Base-by-base conservation (phyloP, 2,329 filamentous ascomycete genomes). In the Alternaria solani region DNA sequence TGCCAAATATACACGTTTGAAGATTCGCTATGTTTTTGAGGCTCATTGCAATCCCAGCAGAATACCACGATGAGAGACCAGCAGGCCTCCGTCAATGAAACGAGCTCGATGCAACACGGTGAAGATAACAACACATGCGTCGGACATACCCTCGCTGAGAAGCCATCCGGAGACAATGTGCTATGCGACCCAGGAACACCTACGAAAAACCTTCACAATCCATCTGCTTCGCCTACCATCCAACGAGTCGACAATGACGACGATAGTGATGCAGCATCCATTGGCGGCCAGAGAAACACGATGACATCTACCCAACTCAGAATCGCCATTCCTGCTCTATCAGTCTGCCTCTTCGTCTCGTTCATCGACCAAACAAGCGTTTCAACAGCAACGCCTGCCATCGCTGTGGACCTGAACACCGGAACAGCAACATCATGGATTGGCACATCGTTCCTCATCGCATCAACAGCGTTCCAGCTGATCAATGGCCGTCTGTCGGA, bases 401-500 rank as follows among this genome's bases (percentile, higher is more conserved):
- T 79, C 34, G 75, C 74, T 14, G 64, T 65, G 25, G 76, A 78
- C 25, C 55, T 79, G 2, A 64, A 76, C 72, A 73, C 78, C 68
- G 42, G 70, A 57, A 78, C 78, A n/a, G 83, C 83, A 4, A 88
- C 88, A 49, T 80, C 83, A 0, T 86, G 84, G 85, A 82, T 83
- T 2, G 84, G 83, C 4, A 85, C 83, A 1, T 81, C 84, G 4
- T 82, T 81, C 7, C 73, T 87, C 39, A 83, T 87, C 44, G 85
- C 84, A 38, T 86, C 85, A 58, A 89, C 88, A 0, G 84, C 85
- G 30, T 90, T 89, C 62, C 87, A 88, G 62, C 85, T 89, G 62
- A 81, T 90, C 1, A 89, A 89, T 69, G 87, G 87, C n/a, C 82
- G 86, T 6, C 67, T 88, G 2, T 88, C 86, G 0, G 86, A 89